Evolutionary conservation across 768 basidiomycete genomes (phyloP).

Genomic region (Kwoniella sp.): DNA sequence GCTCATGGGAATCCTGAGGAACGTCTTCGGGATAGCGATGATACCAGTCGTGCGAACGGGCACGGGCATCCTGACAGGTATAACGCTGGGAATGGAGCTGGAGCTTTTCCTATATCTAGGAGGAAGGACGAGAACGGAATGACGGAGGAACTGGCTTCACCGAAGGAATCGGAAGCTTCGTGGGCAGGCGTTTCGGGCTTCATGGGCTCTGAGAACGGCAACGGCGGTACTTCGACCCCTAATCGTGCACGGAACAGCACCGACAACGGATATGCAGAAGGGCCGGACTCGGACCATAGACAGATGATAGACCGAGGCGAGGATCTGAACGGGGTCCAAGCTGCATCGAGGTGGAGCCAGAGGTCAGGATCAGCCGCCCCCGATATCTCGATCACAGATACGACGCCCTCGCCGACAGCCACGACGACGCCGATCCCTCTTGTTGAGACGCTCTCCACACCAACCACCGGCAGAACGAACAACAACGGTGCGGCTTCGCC

Average conservation of each 20-base stretch:
- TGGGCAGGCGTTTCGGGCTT: slow-evolving; percentile 1
- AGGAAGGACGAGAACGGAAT: not conserved
- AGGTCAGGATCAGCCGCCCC: not conserved
- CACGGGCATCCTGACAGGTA: not conserved
- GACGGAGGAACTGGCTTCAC: not conserved
- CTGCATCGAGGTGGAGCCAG: not conserved
- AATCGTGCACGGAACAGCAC: no score
- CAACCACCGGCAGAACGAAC: not conserved
- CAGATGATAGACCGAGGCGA: no score
- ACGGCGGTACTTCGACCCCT: no score
- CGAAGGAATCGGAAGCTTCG: not conserved
- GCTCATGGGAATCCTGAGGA: slow-evolving; percentile 5
- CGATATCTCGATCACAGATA: slow-evolving; percentile 9
- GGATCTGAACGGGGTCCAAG: not conserved
- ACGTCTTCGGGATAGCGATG: not conserved
- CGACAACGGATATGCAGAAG: not conserved
- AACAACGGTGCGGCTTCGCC: no score
- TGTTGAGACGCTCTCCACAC: no score
- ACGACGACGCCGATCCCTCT: not conserved
- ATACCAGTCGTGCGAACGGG: not conserved
- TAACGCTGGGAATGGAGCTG: not conserved
- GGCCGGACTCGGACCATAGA: no score
- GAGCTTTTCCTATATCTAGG: slow-evolving; percentile 11
- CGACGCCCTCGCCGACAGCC: not conserved
- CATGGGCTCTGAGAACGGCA: not conserved